phyloP scores from a whole-genome alignment of 768 basidiomycete species.

The Boletus pseudopeckii region DNA sequence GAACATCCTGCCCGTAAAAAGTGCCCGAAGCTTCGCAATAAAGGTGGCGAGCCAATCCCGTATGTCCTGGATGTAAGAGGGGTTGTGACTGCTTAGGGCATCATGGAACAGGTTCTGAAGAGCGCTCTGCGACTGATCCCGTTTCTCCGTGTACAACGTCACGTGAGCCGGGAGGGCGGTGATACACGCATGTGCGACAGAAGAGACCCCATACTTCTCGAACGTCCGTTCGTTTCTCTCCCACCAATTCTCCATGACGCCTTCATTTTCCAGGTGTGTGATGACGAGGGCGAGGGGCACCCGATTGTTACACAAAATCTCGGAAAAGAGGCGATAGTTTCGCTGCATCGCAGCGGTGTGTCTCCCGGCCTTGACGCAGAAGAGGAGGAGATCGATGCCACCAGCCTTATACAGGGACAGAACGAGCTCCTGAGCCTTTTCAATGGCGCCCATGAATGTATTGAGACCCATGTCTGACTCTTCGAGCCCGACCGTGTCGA shows the following conservation, averaged over 20 bases:
- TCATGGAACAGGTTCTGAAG: neutral
- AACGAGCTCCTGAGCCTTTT: constrained; percentile 6
- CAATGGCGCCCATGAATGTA: constrained; percentile 1
- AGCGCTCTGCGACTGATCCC: neutral
- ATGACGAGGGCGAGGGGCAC: neutral
- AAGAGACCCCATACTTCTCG: neutral
- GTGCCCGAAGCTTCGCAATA: neutral
- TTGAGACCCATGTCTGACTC: neutral
- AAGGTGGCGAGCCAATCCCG: neutral
- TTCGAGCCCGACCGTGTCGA: no score
- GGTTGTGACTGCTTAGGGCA: neutral
- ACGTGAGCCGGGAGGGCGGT: neutral
- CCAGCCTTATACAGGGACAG: neutral
- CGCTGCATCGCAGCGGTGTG: neutral
- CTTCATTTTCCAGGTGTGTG: neutral
- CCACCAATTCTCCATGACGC: neutral
- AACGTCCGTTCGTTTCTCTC: neutral
- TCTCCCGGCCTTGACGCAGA: neutral
- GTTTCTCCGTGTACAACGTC: neutral
- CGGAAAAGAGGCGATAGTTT: neutral
- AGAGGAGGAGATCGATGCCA: constrained; percentile 1
- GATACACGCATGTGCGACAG: neutral
- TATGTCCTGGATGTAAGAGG: neutral
- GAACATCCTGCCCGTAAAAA: neutral
- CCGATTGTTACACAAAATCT: neutral